Percentiles rank a stretch among this genome's conserved stretches.
phyloP scores from a whole-genome alignment of 1,139 yeast genomes.

The Yarrowia galli region DNA sequence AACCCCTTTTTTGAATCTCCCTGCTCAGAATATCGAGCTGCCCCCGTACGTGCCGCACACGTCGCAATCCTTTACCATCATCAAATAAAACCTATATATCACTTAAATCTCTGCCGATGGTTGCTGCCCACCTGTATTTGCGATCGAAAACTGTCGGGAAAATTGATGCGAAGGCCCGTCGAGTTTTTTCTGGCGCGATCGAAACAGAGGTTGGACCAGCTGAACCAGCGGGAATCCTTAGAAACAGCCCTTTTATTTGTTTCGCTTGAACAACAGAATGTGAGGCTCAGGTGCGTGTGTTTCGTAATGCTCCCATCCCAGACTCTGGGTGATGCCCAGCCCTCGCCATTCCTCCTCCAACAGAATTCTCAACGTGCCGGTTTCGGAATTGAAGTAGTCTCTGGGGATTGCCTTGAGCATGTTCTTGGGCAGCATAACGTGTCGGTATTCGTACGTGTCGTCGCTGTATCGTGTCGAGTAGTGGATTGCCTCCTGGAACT shows the following conservation, averaged over 20 bases:
- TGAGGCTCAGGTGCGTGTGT: slow-evolving; percentile 99
- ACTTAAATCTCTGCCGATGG: slow-evolving; percentile 17
- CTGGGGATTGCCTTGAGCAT: slow-evolving; percentile 96
- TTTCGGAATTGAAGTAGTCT: slow-evolving; percentile 93
- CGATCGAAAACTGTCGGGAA: slow-evolving; percentile 1
- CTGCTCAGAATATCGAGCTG: too few species aligned
- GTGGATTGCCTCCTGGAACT: slow-evolving; percentile 92
- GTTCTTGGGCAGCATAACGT: slow-evolving; percentile 94
- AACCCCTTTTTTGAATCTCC: too few species aligned
- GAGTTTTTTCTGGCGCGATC: slow-evolving; percentile 4
- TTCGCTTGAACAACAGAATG: slow-evolving; percentile 77
- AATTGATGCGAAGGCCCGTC: slow-evolving; percentile 26
- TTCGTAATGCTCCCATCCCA: slow-evolving; percentile 99
- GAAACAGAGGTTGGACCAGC: too few species aligned
- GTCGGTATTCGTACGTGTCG: slow-evolving; percentile 87
- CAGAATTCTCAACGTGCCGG: slow-evolving; percentile 89
- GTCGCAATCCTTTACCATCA: slow-evolving; percentile 24
- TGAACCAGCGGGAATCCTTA: too few species aligned
- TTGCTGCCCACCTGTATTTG: neutral
- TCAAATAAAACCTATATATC: slow-evolving; percentile 34
- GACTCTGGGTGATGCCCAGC: slow-evolving; percentile 92
- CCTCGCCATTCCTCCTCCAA: slow-evolving; percentile 99
- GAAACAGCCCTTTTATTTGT: slow-evolving; percentile 20
- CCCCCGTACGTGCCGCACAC: neutral
- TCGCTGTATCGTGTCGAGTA: slow-evolving; percentile 93